These are phyloP conservation scores for Ogataea degrootiae DNA, from an alignment of 805 yeast genomes.

Conservation along the genomic window DNA sequence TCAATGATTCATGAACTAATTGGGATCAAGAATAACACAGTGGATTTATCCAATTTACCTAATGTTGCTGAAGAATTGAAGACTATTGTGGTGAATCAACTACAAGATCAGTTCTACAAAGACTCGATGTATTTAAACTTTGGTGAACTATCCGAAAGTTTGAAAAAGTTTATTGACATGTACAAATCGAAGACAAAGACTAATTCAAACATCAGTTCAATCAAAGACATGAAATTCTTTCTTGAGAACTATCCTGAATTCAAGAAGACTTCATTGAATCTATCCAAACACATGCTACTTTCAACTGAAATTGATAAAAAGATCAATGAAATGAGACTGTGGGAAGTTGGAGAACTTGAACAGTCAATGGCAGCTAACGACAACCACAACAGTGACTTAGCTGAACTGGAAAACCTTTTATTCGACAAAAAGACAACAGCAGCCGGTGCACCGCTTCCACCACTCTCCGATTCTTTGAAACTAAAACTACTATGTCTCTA, in stretches of 20 bases:
- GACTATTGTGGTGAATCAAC: constrained; percentile 61
- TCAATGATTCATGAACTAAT: constrained; percentile 94
- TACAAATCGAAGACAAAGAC: constrained; percentile 79
- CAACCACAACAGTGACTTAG: constrained; percentile 47
- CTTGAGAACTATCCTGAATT: constrained; percentile 94
- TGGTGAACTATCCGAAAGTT: constrained; percentile 88
- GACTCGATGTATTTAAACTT: constrained; percentile 86
- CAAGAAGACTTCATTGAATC: constrained; percentile 79
- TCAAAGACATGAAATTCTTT: constrained; percentile 86
- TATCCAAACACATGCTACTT: constrained; percentile 86
- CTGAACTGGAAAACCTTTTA: constrained; percentile 54
- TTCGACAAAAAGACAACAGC: constrained; percentile 22
- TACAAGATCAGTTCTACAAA: constrained; percentile 70
- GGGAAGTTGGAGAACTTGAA: constrained; percentile 87
- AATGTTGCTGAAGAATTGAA: constrained; percentile 53
- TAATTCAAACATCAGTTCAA: constrained; percentile 64
- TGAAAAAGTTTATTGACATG: constrained; percentile 76
- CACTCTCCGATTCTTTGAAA: constrained; percentile 52
- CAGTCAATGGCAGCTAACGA: constrained; percentile 74
- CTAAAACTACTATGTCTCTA: constrained; percentile 70
- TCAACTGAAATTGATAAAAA: constrained; percentile 80
- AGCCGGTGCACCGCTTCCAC: constrained; percentile 22
- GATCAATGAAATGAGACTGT: constrained; percentile 58
- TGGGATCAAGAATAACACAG: constrained; percentile 78
- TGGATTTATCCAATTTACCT: constrained; percentile 54